A percentile compares a stretch with the other conserved stretches of the same genome.
Evolutionary conservation across 1,284 basidiomycete species (phyloP).

Genomic region (Fomitiporia mediterranea): DNA sequence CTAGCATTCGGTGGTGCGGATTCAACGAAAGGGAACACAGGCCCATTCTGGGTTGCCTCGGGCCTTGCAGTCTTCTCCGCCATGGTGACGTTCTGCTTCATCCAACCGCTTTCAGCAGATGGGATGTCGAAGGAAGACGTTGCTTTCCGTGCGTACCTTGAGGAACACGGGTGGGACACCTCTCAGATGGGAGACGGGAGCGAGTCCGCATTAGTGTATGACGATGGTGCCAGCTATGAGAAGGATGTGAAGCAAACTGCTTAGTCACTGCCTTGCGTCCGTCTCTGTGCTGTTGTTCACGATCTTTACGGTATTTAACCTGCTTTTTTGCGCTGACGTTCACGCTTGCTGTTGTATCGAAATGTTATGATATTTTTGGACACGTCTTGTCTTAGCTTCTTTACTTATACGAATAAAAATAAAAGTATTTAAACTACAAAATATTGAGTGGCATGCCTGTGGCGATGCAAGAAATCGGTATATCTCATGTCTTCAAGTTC

Average conservation of each 20-base stretch:
- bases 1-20: constrained; percentile 56
- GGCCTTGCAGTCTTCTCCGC: constrained; percentile 79
- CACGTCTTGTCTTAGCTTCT: too few species aligned
- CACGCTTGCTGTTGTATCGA: too few species aligned
- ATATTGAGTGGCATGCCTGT: too few species aligned
- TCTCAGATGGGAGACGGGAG: constrained; percentile 54
- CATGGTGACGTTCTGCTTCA: constrained; percentile 66
- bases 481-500: too few species aligned
- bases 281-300: too few species aligned
- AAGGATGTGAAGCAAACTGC: constrained; percentile 1
- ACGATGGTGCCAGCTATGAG: constrained; percentile 17
- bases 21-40: constrained; percentile 58
- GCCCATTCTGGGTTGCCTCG: constrained; percentile 73
- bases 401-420: too few species aligned
- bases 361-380: too few species aligned
- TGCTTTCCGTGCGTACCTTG: constrained; percentile 79
- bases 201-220: constrained; percentile 21
- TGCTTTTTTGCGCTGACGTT: not conserved
- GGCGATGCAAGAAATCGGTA: too few species aligned
- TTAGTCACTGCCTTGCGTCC: too few species aligned
- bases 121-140: constrained; percentile 78
- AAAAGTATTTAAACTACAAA: too few species aligned
- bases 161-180: constrained; percentile 72
- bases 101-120: constrained; percentile 71
- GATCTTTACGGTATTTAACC: not conserved